Percentiles rank a stretch among this genome's conserved stretches.
Evolutionary conservation across 2,329 filamentous ascomycete species (phyloP).

Genomic region (Aspergillus brasiliensis): DNA sequence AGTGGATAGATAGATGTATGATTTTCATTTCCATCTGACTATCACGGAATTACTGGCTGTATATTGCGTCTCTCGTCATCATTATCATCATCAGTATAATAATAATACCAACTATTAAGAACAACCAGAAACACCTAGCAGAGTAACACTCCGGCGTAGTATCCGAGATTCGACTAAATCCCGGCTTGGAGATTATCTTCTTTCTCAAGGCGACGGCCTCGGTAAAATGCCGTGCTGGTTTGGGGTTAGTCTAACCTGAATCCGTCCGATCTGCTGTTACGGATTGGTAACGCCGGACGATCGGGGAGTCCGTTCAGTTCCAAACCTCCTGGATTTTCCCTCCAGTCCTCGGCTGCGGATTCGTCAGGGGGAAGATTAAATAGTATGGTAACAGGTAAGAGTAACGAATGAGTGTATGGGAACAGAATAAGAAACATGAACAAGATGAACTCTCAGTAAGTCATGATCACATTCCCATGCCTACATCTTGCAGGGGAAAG

Average conservation of each 20-base stretch:
- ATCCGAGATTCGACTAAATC: conserved; percentile 9
- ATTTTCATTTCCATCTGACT: background rate
- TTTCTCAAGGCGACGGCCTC: conserved; percentile 4
- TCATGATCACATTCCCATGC: too few species aligned
- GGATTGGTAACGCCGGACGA: background rate
- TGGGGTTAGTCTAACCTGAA: conserved; percentile 1
- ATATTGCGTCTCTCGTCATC: background rate
- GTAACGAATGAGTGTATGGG: too few species aligned
- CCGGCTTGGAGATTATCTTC: background rate
- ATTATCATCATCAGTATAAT: background rate
- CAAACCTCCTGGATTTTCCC: background rate
- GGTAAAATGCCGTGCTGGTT: conserved; percentile 18
- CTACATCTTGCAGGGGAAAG: too few species aligned
- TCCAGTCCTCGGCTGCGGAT: background rate
- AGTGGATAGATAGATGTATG: background rate
- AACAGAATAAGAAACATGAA: too few species aligned
- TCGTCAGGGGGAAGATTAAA: background rate
- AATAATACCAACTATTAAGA: background rate
- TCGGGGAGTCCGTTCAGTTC: background rate
- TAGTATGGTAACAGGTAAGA: too few species aligned
- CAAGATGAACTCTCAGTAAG: too few species aligned
- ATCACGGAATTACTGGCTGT: too few species aligned
- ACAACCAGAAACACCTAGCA: background rate
- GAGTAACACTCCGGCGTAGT: conserved; percentile 4
- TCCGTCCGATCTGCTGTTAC: conserved; percentile 10